Conservation (phyloP, 23 red algal genomes). For the Agarophyton chilense region DNA sequence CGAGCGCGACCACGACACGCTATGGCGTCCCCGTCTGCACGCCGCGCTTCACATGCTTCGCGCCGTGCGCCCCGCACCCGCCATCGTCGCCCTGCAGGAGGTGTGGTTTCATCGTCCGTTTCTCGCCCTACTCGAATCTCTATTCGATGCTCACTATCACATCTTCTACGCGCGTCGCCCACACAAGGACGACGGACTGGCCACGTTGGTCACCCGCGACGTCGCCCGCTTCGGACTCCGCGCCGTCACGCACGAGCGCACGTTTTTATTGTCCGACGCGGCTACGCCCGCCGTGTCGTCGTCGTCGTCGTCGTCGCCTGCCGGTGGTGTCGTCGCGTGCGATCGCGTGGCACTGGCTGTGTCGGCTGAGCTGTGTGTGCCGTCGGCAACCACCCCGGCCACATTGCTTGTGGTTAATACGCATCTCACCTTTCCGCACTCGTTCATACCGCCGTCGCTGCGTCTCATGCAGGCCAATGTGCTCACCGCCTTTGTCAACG, state of each 20-base stretch:
- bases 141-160: slow-evolving; percentile 20
- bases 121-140: slow-evolving; percentile 10
- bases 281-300: no score
- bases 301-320: not conserved
- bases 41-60: slow-evolving; percentile 12
- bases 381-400: not conserved
- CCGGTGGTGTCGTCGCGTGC: no score
- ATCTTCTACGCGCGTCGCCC: slow-evolving; percentile 44
- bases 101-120: slow-evolving; percentile 46
- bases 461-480: slow-evolving; percentile 29
- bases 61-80: slow-evolving; percentile 1
- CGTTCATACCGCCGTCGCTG: not conserved
- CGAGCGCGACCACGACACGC: slow-evolving; percentile 30
- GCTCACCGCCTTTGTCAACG: slow-evolving; percentile 5
- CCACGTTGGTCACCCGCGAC: not conserved
- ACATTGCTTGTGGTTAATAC: slow-evolving; percentile 30
- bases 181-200: slow-evolving; percentile 51
- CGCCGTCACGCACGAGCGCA: not conserved
- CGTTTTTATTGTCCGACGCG: slow-evolving; percentile 3
- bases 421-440: slow-evolving; percentile 65
- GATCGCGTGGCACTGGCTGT: not conserved
- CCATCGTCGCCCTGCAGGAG: slow-evolving; percentile 40
- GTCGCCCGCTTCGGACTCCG: not conserved
- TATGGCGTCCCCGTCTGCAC: slow-evolving; percentile 31
- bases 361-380: not conserved